These are phyloP conservation scores for Kondoa malvinella DNA, from an alignment of 768 basidiomycete species.

Conservation along the genomic window DNA sequence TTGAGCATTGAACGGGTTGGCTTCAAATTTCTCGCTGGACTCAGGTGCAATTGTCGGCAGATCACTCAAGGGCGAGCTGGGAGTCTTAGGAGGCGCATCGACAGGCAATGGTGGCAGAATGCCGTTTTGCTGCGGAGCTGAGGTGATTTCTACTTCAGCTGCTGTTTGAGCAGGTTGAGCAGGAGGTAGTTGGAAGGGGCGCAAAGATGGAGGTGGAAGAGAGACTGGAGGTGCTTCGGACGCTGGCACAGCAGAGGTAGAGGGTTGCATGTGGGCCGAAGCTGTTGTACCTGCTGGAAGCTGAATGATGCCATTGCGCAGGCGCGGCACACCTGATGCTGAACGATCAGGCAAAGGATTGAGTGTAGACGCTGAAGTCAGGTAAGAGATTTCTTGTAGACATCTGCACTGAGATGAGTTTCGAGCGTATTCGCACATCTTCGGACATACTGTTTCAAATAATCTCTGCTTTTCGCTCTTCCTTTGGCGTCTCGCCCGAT, in stretches of 20 bases:
- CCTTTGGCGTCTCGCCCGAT: slow-evolving; percentile 41
- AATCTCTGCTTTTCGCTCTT: slow-evolving; percentile 82
- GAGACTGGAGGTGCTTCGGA: neutral
- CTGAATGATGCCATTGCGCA: slow-evolving; percentile 22
- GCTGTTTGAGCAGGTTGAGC: neutral
- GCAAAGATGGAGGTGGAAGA: neutral
- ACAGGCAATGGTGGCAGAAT: neutral
- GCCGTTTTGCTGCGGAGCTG: neutral
- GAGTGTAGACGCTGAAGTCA: slow-evolving; percentile 91
- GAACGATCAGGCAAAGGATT: slow-evolving; percentile 45
- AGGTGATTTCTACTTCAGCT: neutral
- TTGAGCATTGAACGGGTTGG: neutral
- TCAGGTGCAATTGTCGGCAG: neutral
- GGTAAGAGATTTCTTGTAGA: slow-evolving; percentile 91
- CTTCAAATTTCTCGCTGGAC: slow-evolving; percentile 5
- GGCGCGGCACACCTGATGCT: slow-evolving; percentile 20
- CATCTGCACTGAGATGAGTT: slow-evolving; percentile 41
- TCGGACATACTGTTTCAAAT: slow-evolving; percentile 72
- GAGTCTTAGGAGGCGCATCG: neutral
- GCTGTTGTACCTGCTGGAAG: slow-evolving; percentile 5
- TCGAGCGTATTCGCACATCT: slow-evolving; percentile 13
- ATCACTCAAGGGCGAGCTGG: neutral
- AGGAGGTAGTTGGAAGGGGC: neutral
- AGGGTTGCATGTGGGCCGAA: slow-evolving; percentile 4
- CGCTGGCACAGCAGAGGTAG: slow-evolving; percentile 2